Evolutionary conservation across 1,284 basidiomycete genomes (phyloP), one percentile per base, ranked within the genome.

Genomic region (Sanghuangporus baumii): DNA sequence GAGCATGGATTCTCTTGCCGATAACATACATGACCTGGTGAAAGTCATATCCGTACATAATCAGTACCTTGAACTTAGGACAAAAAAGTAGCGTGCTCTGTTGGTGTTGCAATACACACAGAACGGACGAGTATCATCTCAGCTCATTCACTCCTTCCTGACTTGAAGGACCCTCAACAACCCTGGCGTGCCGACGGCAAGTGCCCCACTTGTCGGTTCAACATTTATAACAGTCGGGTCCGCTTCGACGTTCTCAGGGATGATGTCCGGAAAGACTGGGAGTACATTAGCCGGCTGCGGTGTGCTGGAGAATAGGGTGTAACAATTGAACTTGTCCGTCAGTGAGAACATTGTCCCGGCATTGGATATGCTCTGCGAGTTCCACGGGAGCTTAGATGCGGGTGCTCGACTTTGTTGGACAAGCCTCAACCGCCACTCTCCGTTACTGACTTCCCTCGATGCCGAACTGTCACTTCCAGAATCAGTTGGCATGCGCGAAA

Each of bases 311-410:
- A 60, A 60, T 11, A 60, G 23, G 12, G 47, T 50, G 36, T 51
- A 60, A 20, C 47, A 51, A 20, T 40, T 36, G 47, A 60, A 52
- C n/a, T 52, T 54, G n/a, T 60, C 59, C 12, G 46, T 26, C 34
- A 60, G 12, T 20, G 59, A 51, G 48, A 54, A 51, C 59, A 60
- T 60, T 16, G 37, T 51, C 47, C 59, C 59, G 18, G 59, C 50
- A 43, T 60, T 60, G 14, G 59, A 51, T 16, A 60, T 31, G 38
- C 48, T 54, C 16, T 50, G 59, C 12, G 59, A 26, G 48, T 60
- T 60, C 59, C 59, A 60, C n/a, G 59, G 59, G 20, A 60, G 48
- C 18, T 60, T 51, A 3, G 47, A 41, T 5, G 59, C 48, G 6
- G 59, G 48, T 3, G 59, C 59, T 38, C 46, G 50, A 43, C 31